A percentile compares a stretch with the other conserved stretches of the same genome.
phyloP scores from a whole-genome alignment of 495 filamentous ascomycete genomes.

The Eremomyces bilateralis region DNA sequence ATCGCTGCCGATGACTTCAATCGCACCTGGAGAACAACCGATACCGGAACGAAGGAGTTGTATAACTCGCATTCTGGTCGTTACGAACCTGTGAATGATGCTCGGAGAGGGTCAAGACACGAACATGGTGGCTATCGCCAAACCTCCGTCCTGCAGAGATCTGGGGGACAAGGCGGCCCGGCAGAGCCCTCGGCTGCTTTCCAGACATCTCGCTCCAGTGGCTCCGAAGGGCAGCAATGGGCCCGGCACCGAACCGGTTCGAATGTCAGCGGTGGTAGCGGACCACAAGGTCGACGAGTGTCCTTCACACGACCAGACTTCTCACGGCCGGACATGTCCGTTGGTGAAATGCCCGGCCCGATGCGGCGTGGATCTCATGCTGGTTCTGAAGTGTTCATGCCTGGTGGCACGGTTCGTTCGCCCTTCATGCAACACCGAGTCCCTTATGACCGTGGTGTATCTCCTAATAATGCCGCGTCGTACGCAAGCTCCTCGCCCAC shows the following conservation, averaged over 20 bases:
- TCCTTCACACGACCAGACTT: too few species aligned
- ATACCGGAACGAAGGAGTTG: slow-evolving; percentile 45
- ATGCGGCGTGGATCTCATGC: too few species aligned
- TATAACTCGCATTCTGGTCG: slow-evolving; percentile 88
- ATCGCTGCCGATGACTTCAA: slow-evolving; percentile 92
- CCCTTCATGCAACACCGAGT: too few species aligned
- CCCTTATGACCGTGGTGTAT: too few species aligned
- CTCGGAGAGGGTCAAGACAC: slow-evolving; percentile 42
- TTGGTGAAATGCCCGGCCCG: too few species aligned
- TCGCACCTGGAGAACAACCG: slow-evolving; percentile 56
- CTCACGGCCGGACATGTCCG: too few species aligned
- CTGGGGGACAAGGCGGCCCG: slow-evolving; percentile 38
- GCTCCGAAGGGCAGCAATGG: slow-evolving; percentile 45
- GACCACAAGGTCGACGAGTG: slow-evolving; percentile 36
- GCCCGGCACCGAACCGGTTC: slow-evolving; percentile 73
- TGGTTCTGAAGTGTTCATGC: too few species aligned
- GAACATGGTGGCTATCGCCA: slow-evolving; percentile 47
- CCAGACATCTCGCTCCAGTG: slow-evolving; percentile 47
- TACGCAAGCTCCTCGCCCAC: too few species aligned
- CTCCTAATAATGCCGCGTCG: too few species aligned
- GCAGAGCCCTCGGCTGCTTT: slow-evolving; percentile 86
- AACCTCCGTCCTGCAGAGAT: slow-evolving; percentile 62
- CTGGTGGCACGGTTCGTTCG: too few species aligned
- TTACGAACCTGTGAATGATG: slow-evolving; percentile 72
- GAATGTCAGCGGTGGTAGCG: slow-evolving; percentile 82